These are phyloP conservation scores for Diplogelasinospora grovesii DNA, from an alignment of 495 filamentous ascomycete genomes.

Conservation along the genomic window DNA sequence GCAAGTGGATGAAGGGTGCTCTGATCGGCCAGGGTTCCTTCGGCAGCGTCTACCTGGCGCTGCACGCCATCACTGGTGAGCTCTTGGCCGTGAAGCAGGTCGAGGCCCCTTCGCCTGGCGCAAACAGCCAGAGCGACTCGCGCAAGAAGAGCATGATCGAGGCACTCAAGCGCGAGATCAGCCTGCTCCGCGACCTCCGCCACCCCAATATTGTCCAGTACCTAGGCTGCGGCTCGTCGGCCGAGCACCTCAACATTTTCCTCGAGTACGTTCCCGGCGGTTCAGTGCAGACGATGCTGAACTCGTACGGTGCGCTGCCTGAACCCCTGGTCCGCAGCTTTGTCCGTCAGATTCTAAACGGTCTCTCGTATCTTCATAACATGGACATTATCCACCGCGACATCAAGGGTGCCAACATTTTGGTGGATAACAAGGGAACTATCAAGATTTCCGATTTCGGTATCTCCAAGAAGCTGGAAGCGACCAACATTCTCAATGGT, in stretches of 20 bases:
- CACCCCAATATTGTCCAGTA: constrained; percentile 99
- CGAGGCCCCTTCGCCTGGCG: constrained; percentile 75
- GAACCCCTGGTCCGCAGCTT: constrained; percentile 95
- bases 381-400: constrained; percentile 97
- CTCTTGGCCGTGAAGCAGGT: constrained; percentile 99
- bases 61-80: constrained; percentile 96
- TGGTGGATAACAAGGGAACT: constrained; percentile 97
- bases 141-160: constrained; percentile 97
- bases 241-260: constrained; percentile 97
- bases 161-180: constrained; percentile 92
- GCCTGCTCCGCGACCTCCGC: constrained; percentile 85
- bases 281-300: constrained; percentile 95
- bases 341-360: constrained; percentile 89
- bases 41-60: constrained; percentile 89
- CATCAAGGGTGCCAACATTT: constrained; percentile 97
- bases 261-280: constrained; percentile 97
- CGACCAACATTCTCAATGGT: constrained; percentile 45
- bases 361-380: constrained; percentile 92
- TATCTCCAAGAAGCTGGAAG: constrained; percentile 74
- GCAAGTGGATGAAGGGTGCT: constrained; percentile 98
- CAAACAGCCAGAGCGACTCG: constrained; percentile 73
- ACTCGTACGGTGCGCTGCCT: constrained; percentile 90
- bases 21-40: constrained; percentile 96
- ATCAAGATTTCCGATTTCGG: constrained; percentile 99
- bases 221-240: constrained; percentile 84